Evolutionary conservation across 2,329 filamentous ascomycete species (phyloP).

Genomic region (Rutstroemia sp.): DNA sequence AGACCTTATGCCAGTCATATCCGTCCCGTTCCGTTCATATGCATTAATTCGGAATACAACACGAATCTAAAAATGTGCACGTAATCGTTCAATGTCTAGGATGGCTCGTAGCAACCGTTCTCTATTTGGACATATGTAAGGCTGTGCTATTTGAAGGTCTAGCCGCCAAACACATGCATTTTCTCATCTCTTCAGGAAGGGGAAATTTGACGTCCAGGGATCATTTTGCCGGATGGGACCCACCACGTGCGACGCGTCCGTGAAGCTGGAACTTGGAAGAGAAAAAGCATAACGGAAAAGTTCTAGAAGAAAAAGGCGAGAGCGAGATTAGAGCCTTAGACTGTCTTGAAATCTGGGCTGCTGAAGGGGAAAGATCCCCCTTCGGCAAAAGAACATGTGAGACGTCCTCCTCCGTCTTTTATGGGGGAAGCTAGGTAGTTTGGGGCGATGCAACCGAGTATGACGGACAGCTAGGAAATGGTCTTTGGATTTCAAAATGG

Average conservation of each 20-base stretch:
- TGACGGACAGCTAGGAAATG: no score
- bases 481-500: no score
- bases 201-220: conserved; percentile 4
- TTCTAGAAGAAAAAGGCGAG: neutral
- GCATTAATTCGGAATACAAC: no score
- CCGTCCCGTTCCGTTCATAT: no score
- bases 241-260: neutral
- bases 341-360: neutral
- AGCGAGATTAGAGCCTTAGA: neutral
- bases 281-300: neutral
- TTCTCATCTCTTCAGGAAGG: neutral
- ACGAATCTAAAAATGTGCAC: no score
- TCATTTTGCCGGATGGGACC: neutral
- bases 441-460: no score
- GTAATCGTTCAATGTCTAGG: no score
- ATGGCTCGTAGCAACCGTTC: no score
- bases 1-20: no score
- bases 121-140: neutral
- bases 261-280: no score
- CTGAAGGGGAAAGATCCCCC: neutral
- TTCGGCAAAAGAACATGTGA: neutral
- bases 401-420: no score
- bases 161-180: neutral
- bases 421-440: no score
- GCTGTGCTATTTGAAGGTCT: neutral